Base-by-base conservation (phyloP, 1,284 basidiomycete species). In the Leucoagaricus sp. region DNA sequence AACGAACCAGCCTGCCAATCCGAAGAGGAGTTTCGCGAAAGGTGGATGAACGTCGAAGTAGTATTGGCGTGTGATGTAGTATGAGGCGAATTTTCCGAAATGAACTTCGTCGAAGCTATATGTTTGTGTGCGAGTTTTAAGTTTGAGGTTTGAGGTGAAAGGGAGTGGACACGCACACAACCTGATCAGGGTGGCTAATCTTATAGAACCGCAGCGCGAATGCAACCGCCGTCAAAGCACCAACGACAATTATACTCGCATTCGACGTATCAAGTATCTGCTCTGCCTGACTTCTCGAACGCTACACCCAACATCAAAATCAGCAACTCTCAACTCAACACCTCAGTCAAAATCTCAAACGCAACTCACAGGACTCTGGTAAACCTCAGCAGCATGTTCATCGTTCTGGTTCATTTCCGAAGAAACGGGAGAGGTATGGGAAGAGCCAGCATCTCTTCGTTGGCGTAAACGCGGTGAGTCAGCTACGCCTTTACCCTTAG, bases 31-130 rank as follows among this genome's bases (percentile, higher is more conserved):
- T 71, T 98, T 98, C 45, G 96, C 94, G 53, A 98, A 86, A 13
- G 96, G 96, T 38, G 96, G 96, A 68, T 99, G 97, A 3, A 99
- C 97, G 72, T 99, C 97, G 78, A 99, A 99, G 76, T 98, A 98
- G 77, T 97, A 99, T 74, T 97, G 85, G 61, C 94, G 82, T 53
- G 79, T 79, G 65, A 98, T 86, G 73, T 98, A 98, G 72, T 94
- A 92, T 5, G 91, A 85, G 17, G 95, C 94, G 72, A 98, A 96
- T 75, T 93, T 94, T 61, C 94, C 94, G 68, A 97, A 98, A 69
- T 98, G 95, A 12, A 98, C 95, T 76, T 98, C 95, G 70, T 98
- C 95, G 72, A 98, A 98, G 38, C 94, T 96, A 64, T 40, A 19
- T 33, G 31, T 7, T 51, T 23, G 40, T 53, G 41, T 25, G 8